phyloP scores from a whole-genome alignment of 768 basidiomycete species.

The Tephrocybe sp. region DNA sequence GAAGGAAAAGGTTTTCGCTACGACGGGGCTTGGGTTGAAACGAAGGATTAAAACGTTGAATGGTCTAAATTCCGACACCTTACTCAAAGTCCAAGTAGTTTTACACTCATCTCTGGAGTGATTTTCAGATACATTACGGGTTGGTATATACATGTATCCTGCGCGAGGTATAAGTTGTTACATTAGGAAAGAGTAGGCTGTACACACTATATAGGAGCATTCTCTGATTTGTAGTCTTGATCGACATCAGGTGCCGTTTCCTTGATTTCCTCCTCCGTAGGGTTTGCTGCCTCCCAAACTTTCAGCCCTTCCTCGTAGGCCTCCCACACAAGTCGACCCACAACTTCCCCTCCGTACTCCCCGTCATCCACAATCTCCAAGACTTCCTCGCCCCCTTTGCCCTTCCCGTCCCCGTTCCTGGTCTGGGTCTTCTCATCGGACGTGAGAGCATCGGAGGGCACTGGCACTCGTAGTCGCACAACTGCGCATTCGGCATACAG shows the following conservation, averaged over 20 bases:
- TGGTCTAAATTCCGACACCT: neutral
- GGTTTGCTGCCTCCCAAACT: constrained; percentile 55
- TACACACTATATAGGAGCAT: constrained; percentile 8
- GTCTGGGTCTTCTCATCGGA: constrained; percentile 23
- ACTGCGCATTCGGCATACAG: constrained; percentile 77
- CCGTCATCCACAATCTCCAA: constrained; percentile 54
- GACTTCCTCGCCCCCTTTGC: constrained; percentile 25
- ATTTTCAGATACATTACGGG: neutral
- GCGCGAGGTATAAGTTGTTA: neutral
- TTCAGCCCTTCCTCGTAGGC: constrained; percentile 65
- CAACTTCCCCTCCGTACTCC: constrained; percentile 67
- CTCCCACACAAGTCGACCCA: constrained; percentile 76
- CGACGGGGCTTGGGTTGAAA: constrained; percentile 2
- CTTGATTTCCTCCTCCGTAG: constrained; percentile 14
- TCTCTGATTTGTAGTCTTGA: constrained; percentile 2
- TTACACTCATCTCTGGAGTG: neutral
- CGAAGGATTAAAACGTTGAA: neutral
- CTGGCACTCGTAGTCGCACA: constrained; percentile 42
- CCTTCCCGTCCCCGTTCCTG: constrained; percentile 26
- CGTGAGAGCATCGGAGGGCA: constrained; percentile 7
- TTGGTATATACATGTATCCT: too few species aligned
- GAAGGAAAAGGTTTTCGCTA: neutral
- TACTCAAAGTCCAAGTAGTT: constrained; percentile 3
- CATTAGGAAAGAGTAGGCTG: neutral
- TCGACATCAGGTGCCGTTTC: constrained; percentile 14